Base-by-base conservation (phyloP, 2,329 filamentous ascomycete species). In the Trichoderma oligosporum region DNA sequence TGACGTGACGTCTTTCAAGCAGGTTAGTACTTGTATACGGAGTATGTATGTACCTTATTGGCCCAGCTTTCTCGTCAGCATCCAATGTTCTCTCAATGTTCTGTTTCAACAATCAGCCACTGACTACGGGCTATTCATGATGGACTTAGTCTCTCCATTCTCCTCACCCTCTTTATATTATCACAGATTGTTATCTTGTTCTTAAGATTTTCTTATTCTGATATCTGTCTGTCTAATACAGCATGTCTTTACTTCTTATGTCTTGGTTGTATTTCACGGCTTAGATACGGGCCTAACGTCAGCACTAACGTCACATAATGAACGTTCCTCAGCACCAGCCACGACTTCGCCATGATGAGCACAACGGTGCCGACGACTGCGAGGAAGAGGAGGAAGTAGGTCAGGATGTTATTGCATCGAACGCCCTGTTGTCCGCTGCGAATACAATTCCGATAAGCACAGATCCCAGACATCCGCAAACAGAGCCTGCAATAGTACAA, bases 391-490 rank as follows among this genome's bases (percentile, higher is more conserved):
- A 16, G 9, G 33, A 27, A 14, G 41, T 0, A 22, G 31, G 8
- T 46, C 52, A 14, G 24, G 52, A 55, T 31, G 31, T 4, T 14
- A 8, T 24, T 24, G 41, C 25, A 8, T 27, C 41, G 11, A 7
- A 3, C 22, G n/a, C 22, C 20, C 16, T 44, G 22, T 11, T 54
- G 27, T 22, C 29, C 11, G 12, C n/a, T 22, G 31, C 35, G 39
- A 25, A n/a, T 22, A 38, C 2, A 6, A 12, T 16, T 11, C 33
- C 16, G 7, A 29, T 22, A 14, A 16, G 24, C 2, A 11, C 53
- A 27, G 56, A 22, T 8, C 45, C 56, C n/a, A 54, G 46, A 8
- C 61, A 62, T 16, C 58, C 58, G 14, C 46, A 56, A 11, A 56
- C 59, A 3, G 61, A 61, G 4, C 52, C 52, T 9, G 16, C 42